A percentile compares a stretch with the other conserved stretches of the same genome.
phyloP scores from a whole-genome alignment of 2,329 filamentous ascomycete genomes.

The Elsinoe australis region DNA sequence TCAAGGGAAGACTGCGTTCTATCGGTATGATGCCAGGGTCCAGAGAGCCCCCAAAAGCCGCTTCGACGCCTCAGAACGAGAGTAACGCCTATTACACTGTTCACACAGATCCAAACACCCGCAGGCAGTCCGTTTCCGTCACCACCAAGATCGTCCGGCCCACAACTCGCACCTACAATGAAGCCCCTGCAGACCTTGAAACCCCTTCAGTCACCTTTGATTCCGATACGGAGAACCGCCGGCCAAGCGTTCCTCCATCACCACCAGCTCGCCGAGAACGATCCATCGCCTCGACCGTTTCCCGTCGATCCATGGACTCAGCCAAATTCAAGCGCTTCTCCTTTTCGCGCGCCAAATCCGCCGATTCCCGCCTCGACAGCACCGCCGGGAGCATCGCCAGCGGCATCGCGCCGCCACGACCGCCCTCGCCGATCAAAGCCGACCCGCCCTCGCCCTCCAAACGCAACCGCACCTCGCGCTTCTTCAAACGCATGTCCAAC shows the following conservation, averaged over 20 bases:
- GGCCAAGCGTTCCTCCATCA: slow-evolving; percentile 44
- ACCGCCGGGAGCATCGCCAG: background rate
- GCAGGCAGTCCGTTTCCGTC: slow-evolving; percentile 75
- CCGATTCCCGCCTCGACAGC: slow-evolving; percentile 11
- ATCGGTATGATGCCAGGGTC: background rate
- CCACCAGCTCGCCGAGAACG: slow-evolving; percentile 54
- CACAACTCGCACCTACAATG: slow-evolving; percentile 1
- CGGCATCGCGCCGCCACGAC: slow-evolving; percentile 19
- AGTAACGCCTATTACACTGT: slow-evolving; percentile 35
- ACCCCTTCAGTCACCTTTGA: slow-evolving; percentile 27
- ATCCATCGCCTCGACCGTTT: slow-evolving; percentile 18
- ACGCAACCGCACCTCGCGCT: slow-evolving; percentile 50
- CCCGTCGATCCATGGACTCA: slow-evolving; percentile 19
- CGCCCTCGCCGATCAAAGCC: slow-evolving; percentile 23
- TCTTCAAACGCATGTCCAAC: slow-evolving; percentile 55
- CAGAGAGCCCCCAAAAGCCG: background rate
- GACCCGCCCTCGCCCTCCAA: slow-evolving; percentile 29
- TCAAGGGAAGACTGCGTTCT: slow-evolving; percentile 3
- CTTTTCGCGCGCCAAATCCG: slow-evolving; percentile 14
- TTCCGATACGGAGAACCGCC: slow-evolving; percentile 38
- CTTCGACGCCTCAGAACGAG: slow-evolving; percentile 22
- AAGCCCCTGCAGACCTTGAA: slow-evolving; percentile 28
- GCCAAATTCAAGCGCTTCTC: slow-evolving; percentile 18
- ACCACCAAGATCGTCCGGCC: slow-evolving; percentile 73
- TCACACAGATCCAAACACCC: slow-evolving; percentile 32